Base-by-base conservation (phyloP, 306 rosid species). In the Quercus engelmannii region DNA sequence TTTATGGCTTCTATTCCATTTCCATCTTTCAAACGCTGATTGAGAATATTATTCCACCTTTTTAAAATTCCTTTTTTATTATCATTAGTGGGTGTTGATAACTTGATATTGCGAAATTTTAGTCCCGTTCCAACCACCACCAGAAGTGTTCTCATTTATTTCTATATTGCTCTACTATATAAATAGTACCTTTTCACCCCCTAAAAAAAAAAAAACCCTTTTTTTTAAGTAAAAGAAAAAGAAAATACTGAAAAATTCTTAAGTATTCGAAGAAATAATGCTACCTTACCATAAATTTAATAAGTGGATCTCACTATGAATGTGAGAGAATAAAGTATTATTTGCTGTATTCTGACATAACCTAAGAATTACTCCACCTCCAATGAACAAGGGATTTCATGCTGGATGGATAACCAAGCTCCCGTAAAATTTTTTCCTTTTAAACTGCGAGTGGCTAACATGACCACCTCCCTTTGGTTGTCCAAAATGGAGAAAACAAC, bases 281-380 rank as follows among this genome's bases (percentile, higher is more conserved):
- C 38, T 33, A 33, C 0, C 0, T 33, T 33, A 33, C 0, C 38
- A 33, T 33, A 5, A 33, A 33, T 33, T 33, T 5, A 33, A 33
- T 33, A 1, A 33, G 0, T 33, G 1, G 0, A 0, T 1, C 2
- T 2, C 2, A 31, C 33, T 4, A 33, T 5, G 0, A 35, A 35
- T 35, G 8, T 35, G 8, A 5, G 8, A 35, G 0, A 35, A 5
- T 35, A 1, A 0, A 35, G 0, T 35, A 35, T 5, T 35, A 35
- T 35, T 35, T 0, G 5, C 1, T 35, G 8, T 35, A 35, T 0
- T 35, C 0, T 0, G 0, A 35, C 6, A 35, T 0, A 5, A 35
- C 0, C 2, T 35, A 35, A 35, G 2, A 35, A 35, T 35, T 35
- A 0, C 8, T 5, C 41, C 17, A 49, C 54, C 54, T 10, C 17